phyloP scores from a whole-genome alignment of 306 rosid genomes.

The Dalbergia oliveri region DNA sequence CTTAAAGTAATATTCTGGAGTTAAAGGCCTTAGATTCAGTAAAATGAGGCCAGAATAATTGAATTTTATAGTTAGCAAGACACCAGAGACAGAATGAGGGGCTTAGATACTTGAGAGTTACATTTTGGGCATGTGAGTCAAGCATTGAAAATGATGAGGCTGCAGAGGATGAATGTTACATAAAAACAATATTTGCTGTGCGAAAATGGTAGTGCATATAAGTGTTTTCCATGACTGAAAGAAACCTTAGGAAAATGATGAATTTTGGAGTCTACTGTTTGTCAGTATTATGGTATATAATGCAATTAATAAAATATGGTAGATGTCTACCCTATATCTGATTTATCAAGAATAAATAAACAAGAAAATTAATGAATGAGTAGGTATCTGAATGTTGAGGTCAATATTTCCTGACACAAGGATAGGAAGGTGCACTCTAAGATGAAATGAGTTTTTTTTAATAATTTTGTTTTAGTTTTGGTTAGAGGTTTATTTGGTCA shows the following conservation, averaged over 20 bases:
- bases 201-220: background rate
- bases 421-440: background rate
- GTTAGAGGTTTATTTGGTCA: constrained; percentile 10
- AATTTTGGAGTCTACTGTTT: background rate
- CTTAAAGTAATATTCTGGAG: constrained; percentile 28
- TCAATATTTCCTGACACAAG: background rate
- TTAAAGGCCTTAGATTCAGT: background rate
- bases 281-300: background rate
- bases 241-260: constrained; percentile 11
- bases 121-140: background rate
- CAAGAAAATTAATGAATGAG: background rate
- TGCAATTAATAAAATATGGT: background rate
- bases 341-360: constrained; percentile 13
- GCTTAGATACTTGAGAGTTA: background rate
- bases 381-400: background rate
- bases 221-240: constrained; percentile 11
- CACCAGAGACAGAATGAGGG: constrained; percentile 11
- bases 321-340: background rate
- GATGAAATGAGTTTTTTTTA: background rate
- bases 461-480: background rate
- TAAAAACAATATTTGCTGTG: background rate
- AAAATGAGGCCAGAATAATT: background rate
- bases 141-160: background rate
- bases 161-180: background rate
- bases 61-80: constrained; percentile 18